Evolutionary conservation across 2,329 filamentous ascomycete genomes (phyloP), one percentile per base, ranked within the genome.

Genomic region (Chrysoporthe deuterocubensis): DNA sequence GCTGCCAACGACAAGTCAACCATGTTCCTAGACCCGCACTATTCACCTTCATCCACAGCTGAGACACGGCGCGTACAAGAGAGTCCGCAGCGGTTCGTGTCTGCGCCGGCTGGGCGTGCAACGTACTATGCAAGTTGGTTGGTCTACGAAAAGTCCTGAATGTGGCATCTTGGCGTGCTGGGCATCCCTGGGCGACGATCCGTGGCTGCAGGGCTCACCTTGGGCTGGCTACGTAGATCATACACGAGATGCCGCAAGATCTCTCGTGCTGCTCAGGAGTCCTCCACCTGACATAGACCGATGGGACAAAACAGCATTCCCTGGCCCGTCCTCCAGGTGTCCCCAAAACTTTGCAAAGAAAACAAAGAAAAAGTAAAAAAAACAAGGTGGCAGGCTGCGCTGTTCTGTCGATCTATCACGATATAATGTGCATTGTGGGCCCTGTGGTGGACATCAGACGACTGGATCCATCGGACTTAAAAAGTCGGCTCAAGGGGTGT

Each of bases 141-240:
- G 37, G 37, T 40, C 37, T 40, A 9, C 37, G 9, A 40, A 40
- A 40, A 40, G 5, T 40, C 37, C 37, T 40, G 37, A 40, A 40
- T 40, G 37, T 40, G 37, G 46, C 21, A 4, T 21, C n/a, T 21
- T 50, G 46, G 46, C 18, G 2, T 50, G 9, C 5, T 9, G 18
- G 4, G 26, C n/a, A 18, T n/a, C 4, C 14, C 21, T 16, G 11
- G 50, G 32, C 4, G 21, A 6, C 13, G 50, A 34, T 54, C 14
- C 26, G 50, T 54, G 50, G 50, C 26, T 54, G 50, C 50, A 54
- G 26, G 50, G 50, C 26, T 54, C 14, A 16, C 50, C 50, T 54
- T 54, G 50, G 48, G 50, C 50, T 11, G 50, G 21, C 50, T 32
- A 21, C 50, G 50, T 32, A 32, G 50, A 54, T 54, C 50, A 54